phyloP scores from a whole-genome alignment of 2,329 filamentous ascomycete species.

The Chaetothyriales sp. region DNA sequence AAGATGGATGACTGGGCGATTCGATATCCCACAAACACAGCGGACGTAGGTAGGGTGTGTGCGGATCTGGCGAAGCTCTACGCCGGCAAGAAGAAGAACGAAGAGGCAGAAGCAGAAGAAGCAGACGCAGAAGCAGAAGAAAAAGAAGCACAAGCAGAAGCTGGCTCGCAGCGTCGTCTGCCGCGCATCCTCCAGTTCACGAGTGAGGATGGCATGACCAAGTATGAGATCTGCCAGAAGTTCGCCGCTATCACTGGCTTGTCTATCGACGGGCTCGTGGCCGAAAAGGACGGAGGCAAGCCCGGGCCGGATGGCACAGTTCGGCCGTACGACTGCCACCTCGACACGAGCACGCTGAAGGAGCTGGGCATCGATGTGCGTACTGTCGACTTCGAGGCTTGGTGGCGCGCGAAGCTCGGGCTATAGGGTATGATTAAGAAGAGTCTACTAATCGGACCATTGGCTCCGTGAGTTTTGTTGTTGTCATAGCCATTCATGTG shows the following conservation, averaged over 20 bases:
- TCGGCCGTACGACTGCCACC: slow-evolving; percentile 74
- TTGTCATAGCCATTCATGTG: too few relatives aligned
- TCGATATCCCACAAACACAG: slow-evolving; percentile 77
- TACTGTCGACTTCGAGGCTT: slow-evolving; percentile 61
- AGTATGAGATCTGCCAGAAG: slow-evolving; percentile 72
- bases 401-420: slow-evolving; percentile 59
- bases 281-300: slow-evolving; percentile 48
- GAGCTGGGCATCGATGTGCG: slow-evolving; percentile 61
- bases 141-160: slow-evolving; percentile 13
- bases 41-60: slow-evolving; percentile 69
- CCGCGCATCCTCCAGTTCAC: slow-evolving; percentile 70
- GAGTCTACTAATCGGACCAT: too few relatives aligned
- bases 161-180: slow-evolving; percentile 27
- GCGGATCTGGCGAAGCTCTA: slow-evolving; percentile 62
- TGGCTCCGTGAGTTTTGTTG: too few relatives aligned
- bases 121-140: slow-evolving; percentile 25
- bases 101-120: too few relatives aligned
- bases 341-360: slow-evolving; percentile 61
- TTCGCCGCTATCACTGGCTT: slow-evolving; percentile 71
- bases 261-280: slow-evolving; percentile 51
- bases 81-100: slow-evolving; percentile 38
- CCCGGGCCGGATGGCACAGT: slow-evolving; percentile 15
- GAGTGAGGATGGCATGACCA: slow-evolving; percentile 73
- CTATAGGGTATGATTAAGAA: neutral
- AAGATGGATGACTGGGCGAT: slow-evolving; percentile 79